These are phyloP conservation scores for Sporothrix schenckii DNA, from an alignment of 2,329 filamentous ascomycete genomes.

Conservation along the genomic window DNA sequence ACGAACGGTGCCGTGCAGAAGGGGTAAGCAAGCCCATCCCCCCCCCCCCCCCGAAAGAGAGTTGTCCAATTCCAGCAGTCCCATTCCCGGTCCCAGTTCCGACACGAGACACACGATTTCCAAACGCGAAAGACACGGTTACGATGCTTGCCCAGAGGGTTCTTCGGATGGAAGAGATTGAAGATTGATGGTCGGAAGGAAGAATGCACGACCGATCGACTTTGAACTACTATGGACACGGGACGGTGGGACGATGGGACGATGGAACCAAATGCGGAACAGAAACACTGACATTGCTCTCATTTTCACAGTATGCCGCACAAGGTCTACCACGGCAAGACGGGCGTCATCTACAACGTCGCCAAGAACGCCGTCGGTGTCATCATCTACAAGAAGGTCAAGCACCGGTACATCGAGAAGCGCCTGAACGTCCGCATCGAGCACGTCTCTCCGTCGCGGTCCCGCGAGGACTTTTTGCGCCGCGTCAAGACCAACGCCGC, in stretches of 20 bases:
- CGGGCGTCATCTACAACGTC: slow-evolving; percentile 97
- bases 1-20: slow-evolving; percentile 98
- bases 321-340: slow-evolving; percentile 99
- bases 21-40: slow-evolving; percentile 66
- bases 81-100: neutral
- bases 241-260: too few species aligned
- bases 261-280: slow-evolving; percentile 38
- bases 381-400: slow-evolving; percentile 99
- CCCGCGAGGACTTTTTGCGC: slow-evolving; percentile 93
- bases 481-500: slow-evolving; percentile 95
- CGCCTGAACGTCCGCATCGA: slow-evolving; percentile 98
- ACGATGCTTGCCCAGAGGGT: neutral
- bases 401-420: slow-evolving; percentile 99
- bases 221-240: neutral
- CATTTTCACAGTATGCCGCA: slow-evolving; percentile 76
- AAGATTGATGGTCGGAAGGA: neutral
- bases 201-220: neutral
- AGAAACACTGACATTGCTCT: slow-evolving; percentile 36
- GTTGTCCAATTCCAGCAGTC: neutral
- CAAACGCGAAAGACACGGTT: neutral
- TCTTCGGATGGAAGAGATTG: neutral
- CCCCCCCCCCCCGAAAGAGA: neutral
- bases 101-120: neutral
- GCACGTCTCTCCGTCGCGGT: slow-evolving; percentile 93
- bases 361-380: slow-evolving; percentile 97